Percentiles rank a stretch among this genome's conserved stretches.
Evolutionary conservation across 2,329 filamentous ascomycete genomes (phyloP).

Genomic region (Tolypocladium tundrense): DNA sequence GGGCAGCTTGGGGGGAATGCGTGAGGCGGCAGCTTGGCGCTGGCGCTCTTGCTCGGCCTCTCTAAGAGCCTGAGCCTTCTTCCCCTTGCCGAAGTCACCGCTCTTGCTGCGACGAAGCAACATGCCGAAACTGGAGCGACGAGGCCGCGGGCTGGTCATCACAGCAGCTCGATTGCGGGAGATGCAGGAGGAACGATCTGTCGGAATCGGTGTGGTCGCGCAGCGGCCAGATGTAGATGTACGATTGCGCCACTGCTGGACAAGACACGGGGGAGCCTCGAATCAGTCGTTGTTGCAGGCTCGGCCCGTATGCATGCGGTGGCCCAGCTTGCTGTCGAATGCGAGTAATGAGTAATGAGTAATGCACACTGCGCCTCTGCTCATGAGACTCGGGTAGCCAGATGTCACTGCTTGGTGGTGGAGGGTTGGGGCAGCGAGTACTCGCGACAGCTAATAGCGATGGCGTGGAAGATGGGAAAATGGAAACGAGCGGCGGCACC

Average conservation of each 20-base stretch:
- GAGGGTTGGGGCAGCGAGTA: no score
- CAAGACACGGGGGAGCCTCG: not conserved
- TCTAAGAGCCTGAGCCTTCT: constrained; percentile 45
- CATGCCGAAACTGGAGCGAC: constrained; percentile 39
- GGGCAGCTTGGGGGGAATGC: constrained; percentile 39
- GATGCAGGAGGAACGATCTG: constrained; percentile 6
- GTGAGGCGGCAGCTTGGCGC: constrained; percentile 34
- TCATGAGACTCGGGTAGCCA: not conserved
- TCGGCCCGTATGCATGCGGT: not conserved
- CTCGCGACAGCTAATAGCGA: no score
- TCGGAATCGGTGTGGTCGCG: constrained; percentile 8
- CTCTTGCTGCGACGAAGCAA: constrained; percentile 61
- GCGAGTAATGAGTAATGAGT: not conserved
- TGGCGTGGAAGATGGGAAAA: not conserved
- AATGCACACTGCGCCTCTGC: not conserved
- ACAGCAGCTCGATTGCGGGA: constrained; percentile 7
- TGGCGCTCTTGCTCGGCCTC: constrained; percentile 42
- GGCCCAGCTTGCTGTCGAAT: not conserved
- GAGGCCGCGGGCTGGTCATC: constrained; percentile 20
- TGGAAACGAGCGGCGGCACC: not conserved
- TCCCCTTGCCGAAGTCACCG: constrained; percentile 51
- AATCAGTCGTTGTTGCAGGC: not conserved
- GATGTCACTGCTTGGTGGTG: not conserved
- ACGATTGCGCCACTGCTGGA: not conserved
- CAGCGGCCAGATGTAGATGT: not conserved